Conservation (phyloP, 345 rosid species). For the Syzygium aromaticum region DNA sequence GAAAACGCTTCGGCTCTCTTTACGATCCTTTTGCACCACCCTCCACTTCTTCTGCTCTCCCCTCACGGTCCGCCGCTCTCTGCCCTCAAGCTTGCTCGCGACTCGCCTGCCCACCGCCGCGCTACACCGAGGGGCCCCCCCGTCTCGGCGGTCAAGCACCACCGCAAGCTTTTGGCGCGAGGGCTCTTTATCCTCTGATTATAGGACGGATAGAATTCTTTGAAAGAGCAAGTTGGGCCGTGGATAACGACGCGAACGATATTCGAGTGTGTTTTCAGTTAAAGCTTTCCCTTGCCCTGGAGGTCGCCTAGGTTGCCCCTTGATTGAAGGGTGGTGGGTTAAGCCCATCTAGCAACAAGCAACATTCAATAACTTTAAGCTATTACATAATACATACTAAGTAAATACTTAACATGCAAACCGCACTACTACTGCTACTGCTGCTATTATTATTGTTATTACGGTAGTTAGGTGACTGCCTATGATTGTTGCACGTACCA, state of each 20-base stretch:
- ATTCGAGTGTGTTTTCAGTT: no score
- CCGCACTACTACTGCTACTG: no score
- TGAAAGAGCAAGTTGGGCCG: no score
- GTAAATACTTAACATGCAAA: no score
- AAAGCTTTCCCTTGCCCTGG: background rate
- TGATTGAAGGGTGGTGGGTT: background rate
- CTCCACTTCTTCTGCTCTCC: background rate
- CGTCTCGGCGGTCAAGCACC: background rate
- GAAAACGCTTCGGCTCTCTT: no score
- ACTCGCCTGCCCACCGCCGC: background rate
- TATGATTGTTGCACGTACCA: background rate
- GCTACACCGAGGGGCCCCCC: background rate
- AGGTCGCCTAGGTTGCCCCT: background rate
- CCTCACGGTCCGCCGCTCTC: background rate
- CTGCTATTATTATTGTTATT: no score
- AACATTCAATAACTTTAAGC: background rate
- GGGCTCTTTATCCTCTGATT: no score
- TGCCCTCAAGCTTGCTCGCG: background rate
- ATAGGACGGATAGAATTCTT: no score
- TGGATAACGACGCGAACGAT: no score
- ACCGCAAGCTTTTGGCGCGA: background rate
- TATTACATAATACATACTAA: no score
- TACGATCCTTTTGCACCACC: background rate
- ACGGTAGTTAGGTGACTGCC: background rate
- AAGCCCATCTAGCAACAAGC: background rate